These are phyloP conservation scores for Cenococcum geophilum DNA, from an alignment of 495 filamentous ascomycete genomes.

Conservation along the genomic window DNA sequence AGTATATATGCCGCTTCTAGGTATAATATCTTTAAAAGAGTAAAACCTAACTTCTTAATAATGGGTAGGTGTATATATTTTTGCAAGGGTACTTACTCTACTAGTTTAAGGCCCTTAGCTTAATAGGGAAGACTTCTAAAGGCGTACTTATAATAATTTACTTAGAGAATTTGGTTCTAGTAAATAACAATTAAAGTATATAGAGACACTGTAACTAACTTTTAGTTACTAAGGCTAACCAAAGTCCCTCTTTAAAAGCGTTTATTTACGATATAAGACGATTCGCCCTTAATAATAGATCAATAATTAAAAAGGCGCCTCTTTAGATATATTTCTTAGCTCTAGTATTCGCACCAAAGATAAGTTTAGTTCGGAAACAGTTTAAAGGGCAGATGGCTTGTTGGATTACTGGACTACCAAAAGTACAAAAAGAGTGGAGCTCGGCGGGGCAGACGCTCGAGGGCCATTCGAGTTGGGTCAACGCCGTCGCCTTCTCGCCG, in stretches of 20 bases:
- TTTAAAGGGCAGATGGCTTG: neutral
- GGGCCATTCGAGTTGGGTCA: no score
- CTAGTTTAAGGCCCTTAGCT: conserved; percentile 28
- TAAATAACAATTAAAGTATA: neutral
- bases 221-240: conserved; percentile 32
- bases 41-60: neutral
- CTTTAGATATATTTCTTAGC: conserved; percentile 34
- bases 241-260: conserved; percentile 24
- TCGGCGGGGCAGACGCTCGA: neutral
- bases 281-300: conserved; percentile 33
- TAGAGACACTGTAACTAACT: conserved; percentile 6
- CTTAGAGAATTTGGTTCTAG: neutral
- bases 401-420: neutral
- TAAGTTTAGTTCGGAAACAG: conserved; percentile 11
- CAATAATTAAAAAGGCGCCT: conserved; percentile 26
- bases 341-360: conserved; percentile 37
- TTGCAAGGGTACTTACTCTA: conserved; percentile 15
- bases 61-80: neutral
- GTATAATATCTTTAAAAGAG: conserved; percentile 13
- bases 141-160: conserved; percentile 15
- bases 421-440: neutral
- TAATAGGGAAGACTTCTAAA: conserved; percentile 8
- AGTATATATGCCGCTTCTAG: conserved; percentile 32
- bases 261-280: conserved; percentile 39
- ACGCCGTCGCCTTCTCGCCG: no score